phyloP scores from a whole-genome alignment of 192 early-diverging fungal genomes.

The Fimicolochytrium jonesii region DNA sequence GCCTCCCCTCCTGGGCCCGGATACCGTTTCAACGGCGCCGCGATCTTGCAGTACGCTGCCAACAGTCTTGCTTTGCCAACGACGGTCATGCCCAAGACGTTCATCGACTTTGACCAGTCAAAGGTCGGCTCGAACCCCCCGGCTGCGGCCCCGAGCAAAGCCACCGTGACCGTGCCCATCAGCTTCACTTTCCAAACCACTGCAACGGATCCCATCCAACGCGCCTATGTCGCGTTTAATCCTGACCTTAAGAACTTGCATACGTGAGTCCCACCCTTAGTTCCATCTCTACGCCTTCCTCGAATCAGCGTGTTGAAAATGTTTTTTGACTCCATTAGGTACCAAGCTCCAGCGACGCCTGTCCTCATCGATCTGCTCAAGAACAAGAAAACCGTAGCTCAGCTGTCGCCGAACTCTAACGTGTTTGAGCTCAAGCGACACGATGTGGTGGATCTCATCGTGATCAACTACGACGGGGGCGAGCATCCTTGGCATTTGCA shows the following conservation, averaged over 20 bases:
- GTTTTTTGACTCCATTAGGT: too few relatives aligned
- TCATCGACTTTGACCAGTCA: conserved; percentile 44
- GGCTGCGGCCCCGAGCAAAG: too few relatives aligned
- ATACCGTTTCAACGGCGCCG: conserved; percentile 1
- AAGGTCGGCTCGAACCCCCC: too few relatives aligned
- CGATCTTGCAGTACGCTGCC: conserved; percentile 10
- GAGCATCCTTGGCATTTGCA: conserved; percentile 79
- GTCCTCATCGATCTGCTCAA: too few relatives aligned
- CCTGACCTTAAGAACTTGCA: conserved; percentile 66
- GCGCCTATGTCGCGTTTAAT: too few relatives aligned
- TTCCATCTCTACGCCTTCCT: conserved; percentile 59
- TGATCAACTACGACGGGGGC: conserved; percentile 73
- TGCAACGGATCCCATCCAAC: too few relatives aligned
- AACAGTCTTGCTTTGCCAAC: neutral
- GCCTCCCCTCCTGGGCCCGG: neutral
- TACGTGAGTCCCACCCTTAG: conserved; percentile 65
- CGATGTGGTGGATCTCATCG: conserved; percentile 62
- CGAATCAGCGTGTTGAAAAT: too few relatives aligned
- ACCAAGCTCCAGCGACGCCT: too few relatives aligned
- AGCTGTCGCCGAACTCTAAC: conserved; percentile 54
- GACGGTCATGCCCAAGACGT: conserved; percentile 15
- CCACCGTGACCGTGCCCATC: too few relatives aligned
- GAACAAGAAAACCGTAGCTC: too few relatives aligned
- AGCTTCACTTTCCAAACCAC: too few relatives aligned
- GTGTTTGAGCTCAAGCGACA: conserved; percentile 57